Evolutionary conservation across 1,284 basidiomycete species (phyloP).

Genomic region (Heliocybe sulcata): DNA sequence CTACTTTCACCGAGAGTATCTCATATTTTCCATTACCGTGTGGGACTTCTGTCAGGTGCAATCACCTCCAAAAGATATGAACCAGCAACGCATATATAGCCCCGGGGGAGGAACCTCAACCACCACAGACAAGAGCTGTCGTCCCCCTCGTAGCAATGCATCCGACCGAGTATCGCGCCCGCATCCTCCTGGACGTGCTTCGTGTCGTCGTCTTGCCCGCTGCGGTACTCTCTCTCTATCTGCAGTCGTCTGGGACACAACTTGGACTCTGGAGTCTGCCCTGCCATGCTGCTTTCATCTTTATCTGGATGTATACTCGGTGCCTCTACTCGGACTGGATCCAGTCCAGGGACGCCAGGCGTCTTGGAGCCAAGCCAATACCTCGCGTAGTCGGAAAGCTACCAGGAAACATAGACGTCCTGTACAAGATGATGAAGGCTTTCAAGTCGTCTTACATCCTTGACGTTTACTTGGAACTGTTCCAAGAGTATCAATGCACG

Average conservation of each 20-base stretch:
- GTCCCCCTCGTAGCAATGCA: neutral
- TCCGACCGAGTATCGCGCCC: conserved; percentile 18
- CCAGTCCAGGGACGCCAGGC: conserved; percentile 35
- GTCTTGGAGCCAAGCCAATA: conserved; percentile 42
- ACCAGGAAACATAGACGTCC: conserved; percentile 67
- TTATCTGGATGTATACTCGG: conserved; percentile 30
- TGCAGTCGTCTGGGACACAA: conserved; percentile 17
- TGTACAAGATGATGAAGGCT: conserved; percentile 45
- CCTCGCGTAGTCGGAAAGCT: conserved; percentile 58
- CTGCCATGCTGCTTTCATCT: conserved; percentile 30
- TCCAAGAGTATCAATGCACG: conserved; percentile 60
- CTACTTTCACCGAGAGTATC: neutral
- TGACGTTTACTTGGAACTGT: conserved; percentile 55
- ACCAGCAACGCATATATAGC: neutral
- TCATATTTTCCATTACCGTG: neutral
- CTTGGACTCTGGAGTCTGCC: conserved; percentile 27
- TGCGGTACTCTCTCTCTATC: conserved; percentile 21
- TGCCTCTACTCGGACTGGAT: conserved; percentile 24
- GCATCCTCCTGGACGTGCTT: conserved; percentile 26
- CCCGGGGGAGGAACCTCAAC: neutral
- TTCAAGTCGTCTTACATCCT: conserved; percentile 52
- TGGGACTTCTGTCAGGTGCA: neutral
- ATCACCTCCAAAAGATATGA: neutral
- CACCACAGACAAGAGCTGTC: neutral
- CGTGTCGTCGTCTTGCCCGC: conserved; percentile 33